These are phyloP conservation scores for Epichloe elymi DNA, from an alignment of 2,329 filamentous ascomycete genomes.

Conservation along the genomic window DNA sequence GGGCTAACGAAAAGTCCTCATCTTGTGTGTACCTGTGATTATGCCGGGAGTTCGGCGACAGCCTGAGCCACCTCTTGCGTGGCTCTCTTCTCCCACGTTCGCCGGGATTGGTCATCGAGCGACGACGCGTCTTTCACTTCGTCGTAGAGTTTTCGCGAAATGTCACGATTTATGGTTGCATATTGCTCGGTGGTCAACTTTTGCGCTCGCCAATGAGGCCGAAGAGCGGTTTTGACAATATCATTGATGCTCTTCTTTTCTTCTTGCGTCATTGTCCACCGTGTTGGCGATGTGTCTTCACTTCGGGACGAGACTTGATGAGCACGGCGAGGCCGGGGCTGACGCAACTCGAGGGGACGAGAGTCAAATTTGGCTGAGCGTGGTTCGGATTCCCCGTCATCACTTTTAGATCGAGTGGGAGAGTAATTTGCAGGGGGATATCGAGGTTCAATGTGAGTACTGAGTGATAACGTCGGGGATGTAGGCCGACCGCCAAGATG, in stretches of 20 bases:
- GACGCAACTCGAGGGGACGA: conserved; percentile 34
- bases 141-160: conserved; percentile 80
- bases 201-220: conserved; percentile 69
- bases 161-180: conserved; percentile 77
- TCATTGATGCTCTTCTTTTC: conserved; percentile 81
- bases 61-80: conserved; percentile 67
- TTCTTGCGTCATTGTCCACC: conserved; percentile 55
- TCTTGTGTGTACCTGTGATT: conserved; percentile 17
- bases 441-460: conserved; percentile 58
- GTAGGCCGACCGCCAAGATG: conserved; percentile 39
- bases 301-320: conserved; percentile 32
- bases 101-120: conserved; percentile 52
- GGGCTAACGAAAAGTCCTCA: conserved; percentile 14
- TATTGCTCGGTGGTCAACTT: conserved; percentile 81
- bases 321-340: conserved; percentile 36
- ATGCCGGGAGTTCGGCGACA: conserved; percentile 43
- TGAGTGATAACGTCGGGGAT: conserved; percentile 54
- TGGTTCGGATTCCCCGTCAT: conserved; percentile 33
- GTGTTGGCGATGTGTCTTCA: conserved; percentile 55
- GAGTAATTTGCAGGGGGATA: conserved; percentile 67
- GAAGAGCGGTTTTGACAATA: conserved; percentile 72
- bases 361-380: conserved; percentile 14
- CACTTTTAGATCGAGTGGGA: conserved; percentile 35
- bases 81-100: conserved; percentile 64
- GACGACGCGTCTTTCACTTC: conserved; percentile 40